Conservation (phyloP, 768 basidiomycete genomes). For the Mycena sanguinolenta region DNA sequence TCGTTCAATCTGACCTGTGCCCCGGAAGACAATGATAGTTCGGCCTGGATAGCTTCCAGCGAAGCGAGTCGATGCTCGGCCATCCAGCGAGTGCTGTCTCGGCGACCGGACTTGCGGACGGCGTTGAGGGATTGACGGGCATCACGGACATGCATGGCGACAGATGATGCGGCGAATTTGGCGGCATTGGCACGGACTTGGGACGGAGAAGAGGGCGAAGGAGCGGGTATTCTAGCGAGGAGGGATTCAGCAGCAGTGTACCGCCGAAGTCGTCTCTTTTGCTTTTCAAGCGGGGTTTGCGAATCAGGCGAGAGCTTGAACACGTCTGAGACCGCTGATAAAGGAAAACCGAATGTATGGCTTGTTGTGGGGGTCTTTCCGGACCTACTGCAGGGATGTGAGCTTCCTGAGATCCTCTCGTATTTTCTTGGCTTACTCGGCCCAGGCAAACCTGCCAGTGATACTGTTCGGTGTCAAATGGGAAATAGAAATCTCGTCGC, state of each 20-base stretch:
- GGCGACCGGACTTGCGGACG: constrained; percentile 2
- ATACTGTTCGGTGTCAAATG: constrained; percentile 31
- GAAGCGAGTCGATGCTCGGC: constrained; percentile 30
- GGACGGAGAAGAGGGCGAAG: constrained; percentile 7
- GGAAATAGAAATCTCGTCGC: constrained; percentile 25
- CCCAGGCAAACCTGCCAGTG: constrained; percentile 15
- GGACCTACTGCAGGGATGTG: background rate
- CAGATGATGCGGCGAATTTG: constrained; percentile 5
- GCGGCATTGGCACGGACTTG: constrained; percentile 18
- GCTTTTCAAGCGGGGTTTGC: constrained; percentile 33
- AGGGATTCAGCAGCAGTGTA: constrained; percentile 28
- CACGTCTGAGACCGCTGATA: constrained; percentile 24
- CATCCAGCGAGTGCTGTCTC: constrained; percentile 32
- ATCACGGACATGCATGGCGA: constrained; percentile 25
- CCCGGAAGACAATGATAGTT: background rate
- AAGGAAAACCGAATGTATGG: constrained; percentile 32
- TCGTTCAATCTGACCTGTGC: background rate
- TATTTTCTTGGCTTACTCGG: constrained; percentile 5
- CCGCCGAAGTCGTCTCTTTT: constrained; percentile 32
- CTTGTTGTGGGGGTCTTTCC: constrained; percentile 20
- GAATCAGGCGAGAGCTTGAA: constrained; percentile 1
- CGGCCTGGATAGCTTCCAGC: constrained; percentile 22
- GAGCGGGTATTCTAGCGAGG: constrained; percentile 22
- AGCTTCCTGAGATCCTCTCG: background rate
- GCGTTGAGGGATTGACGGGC: constrained; percentile 17